Evolutionary conservation across 441 rosid species (phyloP).

Genomic region (Metrosideros polymorpha): DNA sequence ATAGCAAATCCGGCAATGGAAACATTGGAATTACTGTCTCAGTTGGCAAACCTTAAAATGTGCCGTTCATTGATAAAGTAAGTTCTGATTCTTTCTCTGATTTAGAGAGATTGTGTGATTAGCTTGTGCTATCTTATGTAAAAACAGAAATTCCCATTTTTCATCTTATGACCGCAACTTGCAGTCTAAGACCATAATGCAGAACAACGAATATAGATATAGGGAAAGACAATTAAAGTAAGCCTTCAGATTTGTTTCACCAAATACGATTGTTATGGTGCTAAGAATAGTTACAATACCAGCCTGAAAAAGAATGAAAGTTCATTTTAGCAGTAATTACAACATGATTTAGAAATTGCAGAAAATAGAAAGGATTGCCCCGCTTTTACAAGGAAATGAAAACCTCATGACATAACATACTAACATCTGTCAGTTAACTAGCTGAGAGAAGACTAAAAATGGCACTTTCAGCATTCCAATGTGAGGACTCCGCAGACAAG

Average conservation of each 20-base stretch:
- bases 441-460: neutral
- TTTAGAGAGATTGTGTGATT: neutral
- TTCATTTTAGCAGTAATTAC: neutral
- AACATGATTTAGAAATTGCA: neutral
- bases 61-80: neutral
- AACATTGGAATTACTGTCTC: neutral
- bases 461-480: neutral
- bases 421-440: neutral
- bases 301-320: constrained; percentile 39
- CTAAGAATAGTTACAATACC: constrained; percentile 89
- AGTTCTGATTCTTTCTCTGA: neutral
- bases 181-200: neutral
- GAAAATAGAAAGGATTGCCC: neutral
- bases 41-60: neutral
- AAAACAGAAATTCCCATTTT: neutral
- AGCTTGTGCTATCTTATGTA: neutral
- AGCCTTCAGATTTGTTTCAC: constrained; percentile 88
- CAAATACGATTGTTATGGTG: constrained; percentile 79
- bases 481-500: neutral
- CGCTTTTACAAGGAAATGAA: neutral
- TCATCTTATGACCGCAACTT: neutral
- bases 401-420: neutral
- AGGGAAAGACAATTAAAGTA: neutral
- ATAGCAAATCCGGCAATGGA: neutral
- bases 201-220: neutral